phyloP scores from a whole-genome alignment of 768 basidiomycete species.

The Tephrocybe sp. region DNA sequence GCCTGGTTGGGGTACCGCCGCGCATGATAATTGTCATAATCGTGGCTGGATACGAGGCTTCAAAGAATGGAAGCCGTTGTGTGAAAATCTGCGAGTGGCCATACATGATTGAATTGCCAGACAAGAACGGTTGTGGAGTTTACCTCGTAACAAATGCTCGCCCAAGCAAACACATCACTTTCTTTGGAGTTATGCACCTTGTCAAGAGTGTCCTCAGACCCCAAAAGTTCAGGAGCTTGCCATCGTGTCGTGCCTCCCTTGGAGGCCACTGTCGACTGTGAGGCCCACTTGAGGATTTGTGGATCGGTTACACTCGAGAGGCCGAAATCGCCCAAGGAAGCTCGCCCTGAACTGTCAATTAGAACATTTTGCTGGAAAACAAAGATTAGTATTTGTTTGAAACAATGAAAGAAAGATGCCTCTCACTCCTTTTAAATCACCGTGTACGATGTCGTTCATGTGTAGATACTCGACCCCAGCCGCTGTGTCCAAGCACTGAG shows the following conservation, averaged over 20 bases:
- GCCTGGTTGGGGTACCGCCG: background rate
- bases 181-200: conserved; percentile 12
- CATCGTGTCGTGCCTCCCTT: conserved; percentile 23
- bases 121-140: too few relatives aligned
- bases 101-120: background rate
- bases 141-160: conserved; percentile 14
- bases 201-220: background rate
- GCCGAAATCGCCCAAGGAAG: conserved; percentile 28
- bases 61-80: background rate
- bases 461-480: conserved; percentile 20
- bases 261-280: conserved; percentile 11
- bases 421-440: conserved; percentile 1
- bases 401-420: background rate
- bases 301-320: conserved; percentile 21
- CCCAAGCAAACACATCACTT: conserved; percentile 29
- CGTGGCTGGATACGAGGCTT: background rate
- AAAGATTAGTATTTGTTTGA: too few relatives aligned
- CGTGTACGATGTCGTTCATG: background rate
- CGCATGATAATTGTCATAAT: background rate
- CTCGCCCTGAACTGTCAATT: conserved; percentile 18
- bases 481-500: conserved; percentile 24
- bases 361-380: conserved; percentile 23
- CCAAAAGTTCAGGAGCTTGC: conserved; percentile 26
- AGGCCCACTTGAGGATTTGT: conserved; percentile 15
- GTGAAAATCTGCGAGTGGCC: conserved; percentile 8